Percentiles rank a stretch among this genome's conserved stretches.
Evolutionary conservation across 768 basidiomycete genomes (phyloP).

Genomic region (Exidia glandulosa): DNA sequence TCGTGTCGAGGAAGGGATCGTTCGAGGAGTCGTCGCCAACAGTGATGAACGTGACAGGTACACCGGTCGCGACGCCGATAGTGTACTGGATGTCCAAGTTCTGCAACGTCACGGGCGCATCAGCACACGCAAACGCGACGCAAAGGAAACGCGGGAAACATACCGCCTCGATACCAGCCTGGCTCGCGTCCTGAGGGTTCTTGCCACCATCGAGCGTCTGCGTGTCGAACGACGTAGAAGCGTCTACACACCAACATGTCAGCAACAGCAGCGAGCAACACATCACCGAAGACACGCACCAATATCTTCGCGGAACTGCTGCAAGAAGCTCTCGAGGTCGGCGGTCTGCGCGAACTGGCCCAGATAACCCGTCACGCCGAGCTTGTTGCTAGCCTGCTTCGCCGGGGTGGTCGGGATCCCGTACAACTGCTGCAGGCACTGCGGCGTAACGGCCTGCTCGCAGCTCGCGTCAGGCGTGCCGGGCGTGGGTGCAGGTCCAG

Average conservation of each 20-base stretch:
- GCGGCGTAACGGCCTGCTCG: constrained; percentile 18
- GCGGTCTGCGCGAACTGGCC: constrained; percentile 20
- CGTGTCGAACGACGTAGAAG: constrained; percentile 22
- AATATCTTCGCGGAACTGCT: constrained; percentile 22
- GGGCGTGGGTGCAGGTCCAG: not conserved
- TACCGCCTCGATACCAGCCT: constrained; percentile 27
- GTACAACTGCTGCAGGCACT: constrained; percentile 26
- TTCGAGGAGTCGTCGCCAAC: constrained; percentile 14
- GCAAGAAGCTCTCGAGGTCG: constrained; percentile 14
- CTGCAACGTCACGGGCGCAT: not conserved
- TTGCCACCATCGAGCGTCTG: constrained; percentile 27
- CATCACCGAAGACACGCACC: not conserved
- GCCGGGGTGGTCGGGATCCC: constrained; percentile 22
- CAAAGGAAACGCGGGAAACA: constrained; percentile 4
- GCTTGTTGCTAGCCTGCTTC: constrained; percentile 17
- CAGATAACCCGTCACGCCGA: constrained; percentile 25
- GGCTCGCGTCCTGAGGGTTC: constrained; percentile 18
- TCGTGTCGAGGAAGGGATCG: constrained; percentile 16
- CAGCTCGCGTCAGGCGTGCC: constrained; percentile 11
- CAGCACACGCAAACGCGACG: not conserved
- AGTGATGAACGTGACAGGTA: constrained; percentile 18
- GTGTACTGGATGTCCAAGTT: constrained; percentile 29
- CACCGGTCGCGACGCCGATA: constrained; percentile 20
- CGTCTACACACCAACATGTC: not conserved
- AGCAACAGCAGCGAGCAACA: no score